These are phyloP conservation scores for Trametes polyzona DNA, from an alignment of 1,284 basidiomycete species.

Conservation along the genomic window DNA sequence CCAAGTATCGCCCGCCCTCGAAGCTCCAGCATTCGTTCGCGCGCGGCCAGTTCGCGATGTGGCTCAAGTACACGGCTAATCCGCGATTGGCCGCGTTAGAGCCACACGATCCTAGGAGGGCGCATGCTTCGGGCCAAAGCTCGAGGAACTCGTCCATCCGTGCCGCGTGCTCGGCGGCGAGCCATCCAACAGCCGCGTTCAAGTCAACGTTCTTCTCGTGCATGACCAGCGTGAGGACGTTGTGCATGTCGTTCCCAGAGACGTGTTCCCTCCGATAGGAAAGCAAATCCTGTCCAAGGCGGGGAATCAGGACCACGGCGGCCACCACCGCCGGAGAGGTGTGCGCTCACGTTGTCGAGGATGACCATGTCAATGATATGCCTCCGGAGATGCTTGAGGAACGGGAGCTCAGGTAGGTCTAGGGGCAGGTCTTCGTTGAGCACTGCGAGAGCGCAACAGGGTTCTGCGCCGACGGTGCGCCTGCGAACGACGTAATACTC, in stretches of 20 bases:
- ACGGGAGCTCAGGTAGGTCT: slow-evolving; percentile 39
- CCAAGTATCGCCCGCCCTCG: slow-evolving; percentile 37
- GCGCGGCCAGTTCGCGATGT: slow-evolving; percentile 34
- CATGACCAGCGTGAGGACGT: slow-evolving; percentile 41
- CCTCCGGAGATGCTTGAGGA: slow-evolving; percentile 31
- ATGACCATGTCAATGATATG: slow-evolving; percentile 26
- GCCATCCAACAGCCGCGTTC: slow-evolving; percentile 25
- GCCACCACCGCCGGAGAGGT: no score
- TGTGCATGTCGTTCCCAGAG: slow-evolving; percentile 37
- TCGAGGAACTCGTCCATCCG: slow-evolving; percentile 19
- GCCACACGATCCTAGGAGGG: slow-evolving; percentile 16
- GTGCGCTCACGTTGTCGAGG: slow-evolving; percentile 41
- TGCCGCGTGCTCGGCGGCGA: slow-evolving; percentile 19
- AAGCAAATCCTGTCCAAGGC: slow-evolving; percentile 42
- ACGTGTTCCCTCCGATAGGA: slow-evolving; percentile 44
- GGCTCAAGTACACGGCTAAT: slow-evolving; percentile 30
- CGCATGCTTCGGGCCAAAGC: slow-evolving; percentile 18
- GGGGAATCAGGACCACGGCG: no score
- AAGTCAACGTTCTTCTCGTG: slow-evolving; percentile 25
- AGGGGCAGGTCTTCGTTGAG: slow-evolving; percentile 39
- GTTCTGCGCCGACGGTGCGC: slow-evolving; percentile 38
- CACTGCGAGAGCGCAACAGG: slow-evolving; percentile 39
- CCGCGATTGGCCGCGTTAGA: background rate
- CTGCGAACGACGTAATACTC: slow-evolving; percentile 39
- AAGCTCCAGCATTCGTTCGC: slow-evolving; percentile 37